These are phyloP conservation scores for Salix koriyanagi DNA, from an alignment of 345 rosid species.

Conservation along the genomic window DNA sequence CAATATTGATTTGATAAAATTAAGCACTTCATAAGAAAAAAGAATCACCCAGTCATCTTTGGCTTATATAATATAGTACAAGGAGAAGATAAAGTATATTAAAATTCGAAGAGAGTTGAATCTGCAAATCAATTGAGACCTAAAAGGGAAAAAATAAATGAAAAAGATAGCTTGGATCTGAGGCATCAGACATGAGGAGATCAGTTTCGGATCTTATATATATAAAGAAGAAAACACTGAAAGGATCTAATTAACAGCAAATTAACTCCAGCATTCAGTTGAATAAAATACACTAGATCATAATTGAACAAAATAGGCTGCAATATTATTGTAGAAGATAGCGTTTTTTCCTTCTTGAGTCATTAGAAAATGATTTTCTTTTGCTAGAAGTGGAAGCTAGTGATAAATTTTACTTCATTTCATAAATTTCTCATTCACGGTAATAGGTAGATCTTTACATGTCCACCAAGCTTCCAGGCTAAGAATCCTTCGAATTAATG, in stretches of 20 bases:
- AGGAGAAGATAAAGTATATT: neutral
- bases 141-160: neutral
- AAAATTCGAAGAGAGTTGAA: neutral
- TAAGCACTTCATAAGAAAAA: neutral
- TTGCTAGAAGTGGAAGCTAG: too few relatives aligned
- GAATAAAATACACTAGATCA: neutral
- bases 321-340: neutral
- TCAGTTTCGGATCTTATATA: neutral
- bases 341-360: too few relatives aligned
- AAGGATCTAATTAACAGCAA: neutral
- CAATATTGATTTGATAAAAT: neutral
- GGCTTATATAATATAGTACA: neutral
- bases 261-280: neutral
- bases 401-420: neutral
- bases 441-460: neutral
- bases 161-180: neutral
- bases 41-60: neutral
- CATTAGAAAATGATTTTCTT: too few relatives aligned
- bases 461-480: neutral
- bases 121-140: neutral
- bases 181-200: neutral
- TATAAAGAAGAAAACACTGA: neutral
- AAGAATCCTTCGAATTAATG: neutral
- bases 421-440: too few relatives aligned
- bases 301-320: neutral